Evolutionary conservation across 306 rosid species (phyloP), one percentile per base, ranked within the genome.

Genomic region (Nissolia schottii): DNA sequence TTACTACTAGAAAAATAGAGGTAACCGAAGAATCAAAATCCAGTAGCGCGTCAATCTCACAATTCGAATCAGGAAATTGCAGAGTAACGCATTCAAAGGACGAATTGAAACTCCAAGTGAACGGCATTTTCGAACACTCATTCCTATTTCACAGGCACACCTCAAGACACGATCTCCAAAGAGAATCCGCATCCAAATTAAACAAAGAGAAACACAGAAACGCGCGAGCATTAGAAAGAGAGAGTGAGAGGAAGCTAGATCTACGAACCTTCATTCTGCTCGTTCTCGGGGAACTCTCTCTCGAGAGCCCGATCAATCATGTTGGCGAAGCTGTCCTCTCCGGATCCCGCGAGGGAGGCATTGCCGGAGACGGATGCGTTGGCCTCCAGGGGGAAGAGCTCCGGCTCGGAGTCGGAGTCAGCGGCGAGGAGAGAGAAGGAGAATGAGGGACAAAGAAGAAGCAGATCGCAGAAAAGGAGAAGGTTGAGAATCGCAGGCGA

Each of bases 281-380:
- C 97, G 50, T 86, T 89, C 63, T 94, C 99, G 3, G 93, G 90
- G 50, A 94, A 94, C 82, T 94, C 97, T 54, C 91, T 73, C 70
- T 87, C 87, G 6, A 91, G 89, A 67, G 99, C 99, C 64, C 92
- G 97, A 84, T 94, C 99, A 75, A 94, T 87, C 89, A 91, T 89
- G 82, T 78, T 81, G 25, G 96, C 97, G 60, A 94, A 83, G 79
- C 97, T 91, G 29, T 85, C 88, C 1, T 63, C 94, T 13, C 49
- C 45, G 82, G 98, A 90, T 88, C 92, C 83, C 61, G 71, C 80
- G 5, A 74, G 83, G 29, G 91, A 85, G 13, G 83, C 87, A 84
- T 91, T 94, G 5, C 61, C 79, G 28, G 12, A 23, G 35, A 67
- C 64, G 60, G 87, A 85, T 40, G 70, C 88, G 83, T 89, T 89